phyloP scores from a whole-genome alignment of 495 filamentous ascomycete species.

The Sordaria brevicollis region DNA sequence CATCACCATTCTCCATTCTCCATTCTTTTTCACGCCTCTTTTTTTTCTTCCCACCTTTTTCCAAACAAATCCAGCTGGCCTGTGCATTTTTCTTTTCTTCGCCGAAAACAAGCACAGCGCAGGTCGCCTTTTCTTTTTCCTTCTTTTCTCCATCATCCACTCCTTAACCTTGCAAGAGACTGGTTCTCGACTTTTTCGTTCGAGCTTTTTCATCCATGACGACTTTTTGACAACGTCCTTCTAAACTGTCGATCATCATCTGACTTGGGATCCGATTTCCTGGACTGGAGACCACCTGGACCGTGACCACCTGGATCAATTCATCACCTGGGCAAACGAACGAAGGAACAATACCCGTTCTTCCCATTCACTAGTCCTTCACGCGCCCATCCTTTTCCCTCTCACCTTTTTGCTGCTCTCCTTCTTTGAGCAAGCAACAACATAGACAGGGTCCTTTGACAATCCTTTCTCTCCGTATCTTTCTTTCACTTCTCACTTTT shows the following conservation, averaged over 20 bases:
- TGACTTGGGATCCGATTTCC: background rate
- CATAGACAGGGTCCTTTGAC: background rate
- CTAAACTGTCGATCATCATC: background rate
- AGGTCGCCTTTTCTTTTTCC: background rate
- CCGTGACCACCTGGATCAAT: background rate
- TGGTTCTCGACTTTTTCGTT: background rate
- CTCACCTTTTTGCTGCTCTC: conserved; percentile 26
- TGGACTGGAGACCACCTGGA: background rate
- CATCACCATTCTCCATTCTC: background rate
- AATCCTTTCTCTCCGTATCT: background rate
- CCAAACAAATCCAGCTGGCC: background rate
- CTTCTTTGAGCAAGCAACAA: background rate
- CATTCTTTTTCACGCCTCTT: background rate
- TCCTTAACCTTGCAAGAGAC: background rate
- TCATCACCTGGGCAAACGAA: background rate
- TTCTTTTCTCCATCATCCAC: background rate
- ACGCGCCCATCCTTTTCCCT: conserved; percentile 12
- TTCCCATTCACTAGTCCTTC: background rate
- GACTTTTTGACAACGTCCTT: background rate
- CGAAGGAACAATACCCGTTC: background rate
- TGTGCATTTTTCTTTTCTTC: background rate
- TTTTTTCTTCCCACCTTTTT: background rate
- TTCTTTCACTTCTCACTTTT: conserved; percentile 22
- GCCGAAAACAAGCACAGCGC: background rate
- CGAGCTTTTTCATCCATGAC: background rate